Conservation (phyloP, 2,329 filamentous ascomycete genomes). For the Fusarium protoensiforme region DNA sequence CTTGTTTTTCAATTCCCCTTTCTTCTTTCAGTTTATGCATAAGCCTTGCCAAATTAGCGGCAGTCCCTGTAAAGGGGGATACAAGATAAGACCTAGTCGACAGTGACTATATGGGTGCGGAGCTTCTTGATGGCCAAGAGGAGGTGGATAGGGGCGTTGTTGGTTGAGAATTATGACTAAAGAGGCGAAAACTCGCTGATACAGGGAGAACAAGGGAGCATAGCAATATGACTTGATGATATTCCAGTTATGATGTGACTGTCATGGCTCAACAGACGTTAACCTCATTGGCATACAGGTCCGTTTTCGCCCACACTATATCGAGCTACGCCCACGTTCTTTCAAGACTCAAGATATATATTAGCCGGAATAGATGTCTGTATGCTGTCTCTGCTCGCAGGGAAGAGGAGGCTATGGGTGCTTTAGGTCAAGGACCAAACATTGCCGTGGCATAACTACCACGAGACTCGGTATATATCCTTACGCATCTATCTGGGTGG, state of each 20-base stretch:
- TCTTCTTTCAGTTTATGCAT: slow-evolving; percentile 14
- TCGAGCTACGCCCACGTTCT: not conserved
- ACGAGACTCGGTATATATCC: not conserved
- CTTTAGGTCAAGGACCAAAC: not conserved
- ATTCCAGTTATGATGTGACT: slow-evolving; percentile 1
- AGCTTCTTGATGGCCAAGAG: slow-evolving; percentile 2
- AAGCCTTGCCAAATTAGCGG: slow-evolving; percentile 8
- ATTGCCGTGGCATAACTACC: not conserved
- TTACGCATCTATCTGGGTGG: not conserved
- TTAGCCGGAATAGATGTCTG: not conserved
- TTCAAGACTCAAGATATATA: not conserved
- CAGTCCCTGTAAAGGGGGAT: slow-evolving; percentile 2
- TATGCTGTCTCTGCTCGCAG: not conserved
- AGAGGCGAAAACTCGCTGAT: not conserved
- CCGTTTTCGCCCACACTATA: not conserved
- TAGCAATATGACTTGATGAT: slow-evolving; percentile 27
- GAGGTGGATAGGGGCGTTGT: slow-evolving; percentile 32
- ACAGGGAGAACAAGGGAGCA: slow-evolving; percentile 1
- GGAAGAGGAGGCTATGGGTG: not conserved
- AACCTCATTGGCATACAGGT: not conserved
- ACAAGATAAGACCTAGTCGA: slow-evolving; percentile 18
- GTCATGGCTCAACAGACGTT: not conserved
- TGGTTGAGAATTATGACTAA: slow-evolving; percentile 10
- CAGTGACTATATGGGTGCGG: slow-evolving; percentile 10
- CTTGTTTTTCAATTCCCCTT: slow-evolving; percentile 2